Base-by-base conservation (phyloP, 2,329 filamentous ascomycete genomes). In the Fusarium ambrosium region DNA sequence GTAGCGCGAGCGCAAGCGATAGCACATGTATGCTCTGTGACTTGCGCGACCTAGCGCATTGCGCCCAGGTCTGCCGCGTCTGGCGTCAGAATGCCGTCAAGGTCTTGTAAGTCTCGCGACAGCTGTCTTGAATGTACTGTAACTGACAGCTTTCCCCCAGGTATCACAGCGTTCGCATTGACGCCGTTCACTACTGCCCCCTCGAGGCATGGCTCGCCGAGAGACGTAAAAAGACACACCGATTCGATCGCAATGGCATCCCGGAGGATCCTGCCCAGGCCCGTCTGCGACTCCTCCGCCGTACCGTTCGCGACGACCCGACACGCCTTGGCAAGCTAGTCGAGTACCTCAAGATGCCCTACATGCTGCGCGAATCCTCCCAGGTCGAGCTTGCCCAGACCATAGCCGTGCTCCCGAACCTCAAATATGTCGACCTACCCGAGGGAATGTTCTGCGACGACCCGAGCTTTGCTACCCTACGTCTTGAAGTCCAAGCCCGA, bases 21-120 rank as follows among this genome's bases (percentile, higher is more conserved):
- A 92, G 95, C 84, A 92, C 91, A 66, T 98, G 96, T 85, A 96
- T 97, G 93, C 91, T 97, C 76, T 98, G 96, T 85, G 95, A 98
- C 85, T 89, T 97, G 86, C 92, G 95, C 76, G 95, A 98, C 83
- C 89, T 98, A 66, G 91, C 95, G 62, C 92, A 94, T 82, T 96
- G 94, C 81, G 91, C 92, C 43, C 88, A 90, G 81, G 94, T 94
- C 61, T 94, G 91, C 82, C 91, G 90, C 78, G 87, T 88, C 78
- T 98, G 95, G 95, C 86, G 87, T 68, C 79, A 80, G n/a, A 79
- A 82, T 60, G 89, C 86, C 55, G 78, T 86, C 51, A 85, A 85
- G 69, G 82, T 89, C 64, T 82, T 92, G 93, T 97, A 87, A 82
- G 93, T 89, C 55, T 53, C 41, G 60, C 58, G n/a, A 53, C 55